These are phyloP conservation scores for Peltaster fructicola DNA, from an alignment of 2,329 filamentous ascomycete species.

Conservation along the genomic window DNA sequence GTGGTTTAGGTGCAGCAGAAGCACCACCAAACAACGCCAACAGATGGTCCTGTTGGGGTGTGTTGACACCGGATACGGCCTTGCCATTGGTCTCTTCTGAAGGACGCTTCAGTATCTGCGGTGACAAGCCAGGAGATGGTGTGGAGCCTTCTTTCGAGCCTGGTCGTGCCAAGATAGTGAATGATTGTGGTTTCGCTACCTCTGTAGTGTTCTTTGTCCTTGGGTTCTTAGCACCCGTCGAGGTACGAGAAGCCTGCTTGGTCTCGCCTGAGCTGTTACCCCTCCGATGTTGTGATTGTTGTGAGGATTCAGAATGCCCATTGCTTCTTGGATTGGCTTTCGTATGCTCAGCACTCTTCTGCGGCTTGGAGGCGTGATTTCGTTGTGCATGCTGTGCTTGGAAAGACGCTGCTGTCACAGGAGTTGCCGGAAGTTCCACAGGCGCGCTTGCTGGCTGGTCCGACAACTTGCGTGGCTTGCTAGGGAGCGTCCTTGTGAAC, in stretches of 20 bases:
- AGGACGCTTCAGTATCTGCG: conserved; percentile 5
- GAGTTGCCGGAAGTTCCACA: too few relatives aligned
- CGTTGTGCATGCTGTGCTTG: conserved; percentile 1
- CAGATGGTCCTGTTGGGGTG: conserved; percentile 15
- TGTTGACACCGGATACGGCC: too few relatives aligned
- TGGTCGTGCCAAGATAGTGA: conserved; percentile 15
- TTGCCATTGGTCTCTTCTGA: too few relatives aligned
- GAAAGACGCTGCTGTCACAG: too few relatives aligned
- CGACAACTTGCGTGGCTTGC: too few relatives aligned
- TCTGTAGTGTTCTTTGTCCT: conserved; percentile 3
- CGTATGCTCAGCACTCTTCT: neutral
- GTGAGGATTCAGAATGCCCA: neutral
- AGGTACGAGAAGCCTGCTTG: conserved; percentile 2
- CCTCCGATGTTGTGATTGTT: neutral
- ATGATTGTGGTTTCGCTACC: conserved; percentile 2
- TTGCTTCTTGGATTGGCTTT: conserved; percentile 1
- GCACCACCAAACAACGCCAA: conserved; percentile 11
- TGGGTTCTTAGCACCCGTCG: conserved; percentile 3
- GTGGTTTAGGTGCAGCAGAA: conserved; percentile 1
- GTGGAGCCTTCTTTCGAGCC: conserved; percentile 4
- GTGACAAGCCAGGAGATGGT: conserved; percentile 2
- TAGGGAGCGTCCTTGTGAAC: conserved; percentile 17
- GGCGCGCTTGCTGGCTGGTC: too few relatives aligned
- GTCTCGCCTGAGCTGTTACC: conserved; percentile 1
- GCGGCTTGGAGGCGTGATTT: conserved; percentile 1